Evolutionary conservation across 768 basidiomycete species (phyloP), one percentile per base, ranked within the genome.

Genomic region (Boletus pseudopeckii): DNA sequence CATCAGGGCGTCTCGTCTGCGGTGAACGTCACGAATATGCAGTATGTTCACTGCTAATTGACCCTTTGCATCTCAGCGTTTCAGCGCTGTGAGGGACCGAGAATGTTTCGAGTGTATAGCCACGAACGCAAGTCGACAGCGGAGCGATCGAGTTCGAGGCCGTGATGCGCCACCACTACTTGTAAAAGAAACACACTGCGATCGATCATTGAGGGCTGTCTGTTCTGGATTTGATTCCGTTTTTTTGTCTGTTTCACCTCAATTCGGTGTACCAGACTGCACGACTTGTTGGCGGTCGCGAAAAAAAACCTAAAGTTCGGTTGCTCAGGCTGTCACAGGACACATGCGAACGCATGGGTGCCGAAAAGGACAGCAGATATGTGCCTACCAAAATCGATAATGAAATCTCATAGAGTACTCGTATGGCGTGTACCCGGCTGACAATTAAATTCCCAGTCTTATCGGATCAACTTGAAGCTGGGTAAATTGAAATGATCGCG

Each of bases 361-460:
- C 45, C 32, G 28, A 30, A 17, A 28, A 28, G 26, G 17, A 17
- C 8, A 22, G 7, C 20, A 4, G 20, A 42, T 1, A 11, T 30
- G 24, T 37, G 37, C 38, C 39, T 17, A 48, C 26, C 8, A 43
- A 49, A 26, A 26, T 26, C 24, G 20, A 44, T 11, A 44, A n/a
- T n/a, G 11, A n/a, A 44, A 10, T 28, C 28, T 30, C 46, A 22
- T 9, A n/a, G 26, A 28, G 28, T 28, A 28, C 28, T 28, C 28
- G 28, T 28, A 18, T 18, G 36, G 20, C 7, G 14, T 41, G n/a
- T 38, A 24, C 4, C n/a, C 44, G 52, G 45, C 4, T 14, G 7
- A 44, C 10, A 26, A 24, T 32, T 47, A 40, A 22, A 17, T 60
- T 56, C 42, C 53, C 58, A 30, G 20, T n/a, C 42, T 20, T 43